These are phyloP conservation scores for Lagenidium giganteum DNA, from an alignment of 352 stramenopile species.

Conservation along the genomic window DNA sequence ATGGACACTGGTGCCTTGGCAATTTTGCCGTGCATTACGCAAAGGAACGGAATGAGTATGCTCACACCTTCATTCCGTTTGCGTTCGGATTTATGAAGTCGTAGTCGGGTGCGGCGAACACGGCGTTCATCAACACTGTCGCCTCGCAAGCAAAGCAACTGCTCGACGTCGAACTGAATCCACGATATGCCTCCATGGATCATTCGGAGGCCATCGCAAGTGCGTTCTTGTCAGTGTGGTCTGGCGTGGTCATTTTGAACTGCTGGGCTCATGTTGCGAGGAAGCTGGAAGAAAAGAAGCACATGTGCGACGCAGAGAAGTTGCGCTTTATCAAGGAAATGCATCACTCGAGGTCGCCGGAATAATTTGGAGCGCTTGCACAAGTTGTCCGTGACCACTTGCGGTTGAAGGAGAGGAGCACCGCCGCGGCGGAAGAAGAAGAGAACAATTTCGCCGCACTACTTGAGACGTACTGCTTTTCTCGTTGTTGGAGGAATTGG, in stretches of 20 bases:
- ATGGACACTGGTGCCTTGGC: constrained; percentile 1
- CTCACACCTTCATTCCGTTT: constrained; percentile 8
- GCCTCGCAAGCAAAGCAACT: neutral
- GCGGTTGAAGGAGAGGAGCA: too few relatives aligned
- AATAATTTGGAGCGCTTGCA: too few relatives aligned
- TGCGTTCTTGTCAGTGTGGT: constrained; percentile 2
- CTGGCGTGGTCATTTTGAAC: neutral
- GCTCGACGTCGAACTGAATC: neutral
- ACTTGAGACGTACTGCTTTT: too few relatives aligned
- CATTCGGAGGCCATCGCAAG: constrained; percentile 9
- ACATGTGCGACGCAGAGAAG: too few relatives aligned
- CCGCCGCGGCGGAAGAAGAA: too few relatives aligned
- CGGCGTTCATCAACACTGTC: neutral
- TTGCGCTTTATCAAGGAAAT: too few relatives aligned
- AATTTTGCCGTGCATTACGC: neutral
- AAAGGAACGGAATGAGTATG: neutral
- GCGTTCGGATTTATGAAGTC: constrained; percentile 1
- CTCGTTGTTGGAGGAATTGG: too few relatives aligned
- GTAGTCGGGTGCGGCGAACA: neutral
- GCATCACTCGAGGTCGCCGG: too few relatives aligned
- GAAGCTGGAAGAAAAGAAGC: too few relatives aligned
- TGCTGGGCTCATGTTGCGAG: constrained; percentile 9
- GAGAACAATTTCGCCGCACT: too few relatives aligned
- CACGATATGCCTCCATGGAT: constrained; percentile 2
- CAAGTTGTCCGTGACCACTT: too few relatives aligned